A percentile compares a stretch with the other conserved stretches of the same genome.
Evolutionary conservation across 257 asterid genomes (phyloP).

Genomic region (Orobanche coerulescens): DNA sequence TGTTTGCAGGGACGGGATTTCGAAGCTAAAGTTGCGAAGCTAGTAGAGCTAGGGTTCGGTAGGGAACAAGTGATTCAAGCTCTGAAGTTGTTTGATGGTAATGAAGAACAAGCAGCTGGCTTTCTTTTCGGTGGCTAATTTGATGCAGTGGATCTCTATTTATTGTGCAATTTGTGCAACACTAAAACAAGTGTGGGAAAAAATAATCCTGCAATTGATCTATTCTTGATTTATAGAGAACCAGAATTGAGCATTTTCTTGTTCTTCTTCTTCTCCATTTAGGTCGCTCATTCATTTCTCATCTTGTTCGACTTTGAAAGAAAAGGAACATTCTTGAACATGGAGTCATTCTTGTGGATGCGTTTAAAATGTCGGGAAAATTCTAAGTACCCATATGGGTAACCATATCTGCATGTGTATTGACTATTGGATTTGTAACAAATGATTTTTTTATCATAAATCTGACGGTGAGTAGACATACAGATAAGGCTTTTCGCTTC

Average conservation of each 20-base stretch:
- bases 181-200: neutral
- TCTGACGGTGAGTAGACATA: too few species aligned
- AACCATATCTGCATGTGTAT: too few species aligned
- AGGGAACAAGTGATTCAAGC: slow-evolving; percentile 85
- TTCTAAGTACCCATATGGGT: too few species aligned
- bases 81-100: slow-evolving; percentile 68
- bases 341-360: too few species aligned
- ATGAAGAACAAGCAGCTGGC: slow-evolving; percentile 91
- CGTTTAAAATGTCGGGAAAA: too few species aligned
- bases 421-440: too few species aligned
- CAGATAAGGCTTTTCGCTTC: too few species aligned
- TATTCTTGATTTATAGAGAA: neutral
- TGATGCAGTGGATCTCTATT: neutral
- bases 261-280: neutral
- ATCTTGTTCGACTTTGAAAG: neutral
- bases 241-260: neutral
- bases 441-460: too few species aligned
- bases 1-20: slow-evolving; percentile 58
- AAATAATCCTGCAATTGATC: neutral
- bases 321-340: too few species aligned
- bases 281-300: neutral
- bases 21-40: slow-evolving; percentile 83
- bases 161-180: neutral
- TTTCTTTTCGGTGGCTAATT: slow-evolving; percentile 75
- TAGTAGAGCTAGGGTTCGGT: slow-evolving; percentile 90